Percentiles rank a stretch among this genome's conserved stretches.
These are phyloP conservation scores for Acanthamoeba sp. DNA, from an alignment of 208 protist species.

Conservation along the genomic window DNA sequence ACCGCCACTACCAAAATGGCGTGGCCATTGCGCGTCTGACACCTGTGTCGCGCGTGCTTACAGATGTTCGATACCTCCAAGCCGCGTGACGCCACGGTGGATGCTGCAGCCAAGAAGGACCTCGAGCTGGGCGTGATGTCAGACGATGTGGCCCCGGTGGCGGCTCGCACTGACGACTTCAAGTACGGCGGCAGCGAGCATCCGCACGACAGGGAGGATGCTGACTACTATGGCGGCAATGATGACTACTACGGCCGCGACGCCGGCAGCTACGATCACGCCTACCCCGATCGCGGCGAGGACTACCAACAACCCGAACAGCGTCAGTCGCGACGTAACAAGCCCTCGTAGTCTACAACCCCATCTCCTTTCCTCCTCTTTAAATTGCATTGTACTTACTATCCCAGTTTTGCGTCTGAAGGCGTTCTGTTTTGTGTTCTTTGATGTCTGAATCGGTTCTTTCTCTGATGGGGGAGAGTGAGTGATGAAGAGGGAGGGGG, in stretches of 20 bases:
- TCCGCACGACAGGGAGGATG: neutral
- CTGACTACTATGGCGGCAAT: neutral
- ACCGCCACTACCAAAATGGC: too few relatives aligned
- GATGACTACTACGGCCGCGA: neutral
- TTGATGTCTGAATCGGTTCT: too few relatives aligned
- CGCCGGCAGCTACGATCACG: neutral
- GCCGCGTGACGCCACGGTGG: neutral
- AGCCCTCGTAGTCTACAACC: too few relatives aligned
- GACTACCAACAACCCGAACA: neutral
- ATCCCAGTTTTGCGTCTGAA: too few relatives aligned
- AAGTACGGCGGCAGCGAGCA: neutral
- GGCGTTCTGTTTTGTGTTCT: neutral
- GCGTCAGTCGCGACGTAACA: neutral
- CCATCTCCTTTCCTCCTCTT: too few relatives aligned
- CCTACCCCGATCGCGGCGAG: neutral
- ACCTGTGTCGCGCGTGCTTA: neutral
- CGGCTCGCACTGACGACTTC: neutral
- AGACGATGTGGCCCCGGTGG: neutral
- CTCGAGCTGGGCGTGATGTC: neutral
- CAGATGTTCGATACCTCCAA: conserved; percentile 15
- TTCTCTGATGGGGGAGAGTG: too few relatives aligned
- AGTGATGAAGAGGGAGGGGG: too few relatives aligned
- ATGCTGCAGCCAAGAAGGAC: neutral
- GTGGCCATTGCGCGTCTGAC: too few relatives aligned
- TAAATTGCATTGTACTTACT: too few relatives aligned